Base-by-base conservation (phyloP, 805 yeast species). In the Starmera quercuum region DNA sequence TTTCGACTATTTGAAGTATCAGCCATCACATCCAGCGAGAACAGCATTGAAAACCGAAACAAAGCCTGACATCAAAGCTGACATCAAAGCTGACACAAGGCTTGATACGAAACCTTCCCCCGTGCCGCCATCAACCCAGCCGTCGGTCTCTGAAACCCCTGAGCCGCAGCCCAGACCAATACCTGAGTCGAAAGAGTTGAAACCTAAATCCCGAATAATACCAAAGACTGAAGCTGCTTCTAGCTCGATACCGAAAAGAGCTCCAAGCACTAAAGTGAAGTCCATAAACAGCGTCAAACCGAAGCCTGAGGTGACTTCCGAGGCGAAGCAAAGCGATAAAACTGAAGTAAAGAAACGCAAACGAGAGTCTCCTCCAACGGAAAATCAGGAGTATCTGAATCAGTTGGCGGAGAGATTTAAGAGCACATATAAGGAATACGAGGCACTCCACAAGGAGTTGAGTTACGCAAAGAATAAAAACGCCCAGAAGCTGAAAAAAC, bases 361-460 rank as follows among this genome's bases (percentile, higher is more conserved):
- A 27, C 37, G 45, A 45, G 39, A 39, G 40, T 29, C 37, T 30
- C 42, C 40, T 35, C 34, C 41, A 33, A 39, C 36, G 17, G 34
- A 18, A 30, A 32, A 41, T 39, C 53, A 28, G 46, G 56, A 59
- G n/a, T 69, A 67, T 38, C 58, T 66, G 46, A 49, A 46, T 31
- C 61, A 56, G 29, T 46, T 75, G 35, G 77, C 76, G 2, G 49
- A 53, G 9, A 66, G 66, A 45, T 75, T 75, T 60, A 65, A 59
- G 36, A 33, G 41, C 15, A 61, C 64, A 32, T 75, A 75, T 51
- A 57, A 60, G 26, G 78, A 71, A 46, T 75, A 75, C 47, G 65
- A 59, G 15, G 38, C 47, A 13, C 54, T 75, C n/a, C 73, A 75
- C 52, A 46, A 52, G 22, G 17, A 41, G 8, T 45, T 64, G 16